These are phyloP conservation scores for Aegilops sharonensis DNA, from an alignment of 176 grass and related monocot genomes.

Conservation along the genomic window DNA sequence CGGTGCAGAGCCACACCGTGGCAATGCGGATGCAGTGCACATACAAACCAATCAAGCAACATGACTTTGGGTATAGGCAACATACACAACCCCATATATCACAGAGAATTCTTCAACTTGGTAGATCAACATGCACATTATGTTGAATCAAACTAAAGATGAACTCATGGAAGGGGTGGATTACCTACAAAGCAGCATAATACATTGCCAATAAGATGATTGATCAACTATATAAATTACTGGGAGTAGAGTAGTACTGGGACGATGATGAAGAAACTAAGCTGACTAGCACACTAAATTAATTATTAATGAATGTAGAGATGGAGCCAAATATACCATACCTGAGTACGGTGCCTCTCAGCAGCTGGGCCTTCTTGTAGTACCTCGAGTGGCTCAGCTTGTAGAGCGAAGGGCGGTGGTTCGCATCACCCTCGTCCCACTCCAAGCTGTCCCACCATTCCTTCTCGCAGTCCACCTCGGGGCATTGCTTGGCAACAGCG, in stretches of 20 bases:
- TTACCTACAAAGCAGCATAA: neutral
- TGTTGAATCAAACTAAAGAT: too few species aligned
- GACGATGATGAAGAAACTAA: neutral
- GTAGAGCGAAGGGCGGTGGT: too few species aligned
- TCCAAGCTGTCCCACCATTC: too few species aligned
- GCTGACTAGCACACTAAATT: neutral
- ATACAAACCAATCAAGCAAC: neutral
- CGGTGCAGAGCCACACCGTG: neutral
- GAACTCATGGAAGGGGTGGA: neutral
- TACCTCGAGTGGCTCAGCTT: too few species aligned
- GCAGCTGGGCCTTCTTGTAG: too few species aligned
- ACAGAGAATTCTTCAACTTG: neutral
- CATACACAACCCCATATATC: neutral
- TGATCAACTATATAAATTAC: neutral
- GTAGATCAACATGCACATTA: too few species aligned
- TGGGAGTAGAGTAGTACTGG: neutral
- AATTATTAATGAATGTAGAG: too few species aligned
- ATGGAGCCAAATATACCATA: neutral
- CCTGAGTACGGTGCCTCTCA: too few species aligned
- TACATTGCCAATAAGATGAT: fast-evolving
- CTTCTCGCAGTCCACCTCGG: too few species aligned
- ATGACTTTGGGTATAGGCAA: neutral
- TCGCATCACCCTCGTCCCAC: too few species aligned
- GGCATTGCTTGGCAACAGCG: too few species aligned
- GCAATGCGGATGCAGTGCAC: neutral